Evolutionary conservation across 2,329 filamentous ascomycete genomes (phyloP).

Genomic region (Apiospora rasikravindrae): DNA sequence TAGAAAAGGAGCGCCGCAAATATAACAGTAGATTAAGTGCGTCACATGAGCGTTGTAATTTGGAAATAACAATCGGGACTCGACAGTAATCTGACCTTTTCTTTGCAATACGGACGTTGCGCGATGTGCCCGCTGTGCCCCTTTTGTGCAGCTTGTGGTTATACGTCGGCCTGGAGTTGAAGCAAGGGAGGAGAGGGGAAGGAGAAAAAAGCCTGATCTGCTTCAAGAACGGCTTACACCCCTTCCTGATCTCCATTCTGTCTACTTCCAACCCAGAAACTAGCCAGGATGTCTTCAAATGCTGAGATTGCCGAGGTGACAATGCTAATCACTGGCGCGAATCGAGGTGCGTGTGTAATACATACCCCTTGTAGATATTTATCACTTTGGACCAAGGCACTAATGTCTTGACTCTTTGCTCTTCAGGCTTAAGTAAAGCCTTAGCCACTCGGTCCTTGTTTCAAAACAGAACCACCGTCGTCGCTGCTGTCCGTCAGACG

Average conservation of each 20-base stretch:
- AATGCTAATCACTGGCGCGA: slow-evolving; percentile 27
- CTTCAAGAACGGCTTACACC: neutral
- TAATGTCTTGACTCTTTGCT: neutral
- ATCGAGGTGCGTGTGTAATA: slow-evolving; percentile 31
- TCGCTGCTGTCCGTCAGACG: slow-evolving; percentile 35
- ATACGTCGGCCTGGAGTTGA: neutral
- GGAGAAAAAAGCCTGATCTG: neutral
- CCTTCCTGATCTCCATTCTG: no score
- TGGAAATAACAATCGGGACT: no score
- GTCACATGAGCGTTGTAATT: no score
- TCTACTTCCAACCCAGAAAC: neutral
- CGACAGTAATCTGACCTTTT: no score
- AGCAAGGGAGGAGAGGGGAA: neutral
- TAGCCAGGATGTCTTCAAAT: neutral
- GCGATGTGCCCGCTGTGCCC: no score
- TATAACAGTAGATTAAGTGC: no score
- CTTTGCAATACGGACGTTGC: no score
- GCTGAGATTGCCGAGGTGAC: neutral
- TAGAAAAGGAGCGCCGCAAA: no score
- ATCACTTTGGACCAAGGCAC: neutral
- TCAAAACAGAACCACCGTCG: slow-evolving; percentile 55
- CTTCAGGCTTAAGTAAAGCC: slow-evolving; percentile 29
- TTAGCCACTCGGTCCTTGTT: slow-evolving; percentile 38
- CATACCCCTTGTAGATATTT: neutral
- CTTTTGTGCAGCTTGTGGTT: neutral